Evolutionary conservation across 2,329 filamentous ascomycete species (phyloP).

Genomic region (Diaporthe destruens): DNA sequence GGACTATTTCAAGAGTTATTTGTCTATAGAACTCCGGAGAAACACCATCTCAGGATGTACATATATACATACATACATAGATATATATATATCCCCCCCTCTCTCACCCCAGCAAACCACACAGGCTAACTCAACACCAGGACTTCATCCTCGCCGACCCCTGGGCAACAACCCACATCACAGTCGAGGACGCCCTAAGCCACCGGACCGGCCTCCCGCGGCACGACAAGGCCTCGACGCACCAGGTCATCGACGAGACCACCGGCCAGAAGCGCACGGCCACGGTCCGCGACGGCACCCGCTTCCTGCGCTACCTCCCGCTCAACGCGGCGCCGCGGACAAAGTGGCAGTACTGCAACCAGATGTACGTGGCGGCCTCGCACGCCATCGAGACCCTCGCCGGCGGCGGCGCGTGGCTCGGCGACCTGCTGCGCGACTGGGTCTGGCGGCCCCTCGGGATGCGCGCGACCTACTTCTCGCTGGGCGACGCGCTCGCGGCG

Average conservation of each 20-base stretch:
- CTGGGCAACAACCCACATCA: conserved; percentile 59
- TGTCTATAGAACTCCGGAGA: no score
- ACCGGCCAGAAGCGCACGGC: conserved; percentile 46
- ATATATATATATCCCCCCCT: no score
- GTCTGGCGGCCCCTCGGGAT: conserved; percentile 61
- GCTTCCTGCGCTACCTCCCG: conserved; percentile 58
- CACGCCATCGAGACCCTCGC: conserved; percentile 60
- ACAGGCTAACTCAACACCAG: no score
- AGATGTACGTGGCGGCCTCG: conserved; percentile 63
- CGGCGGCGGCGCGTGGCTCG: conserved; percentile 51
- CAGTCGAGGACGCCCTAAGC: conserved; percentile 65
- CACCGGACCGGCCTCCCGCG: conserved; percentile 64
- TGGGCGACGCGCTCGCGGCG: conserved; percentile 49
- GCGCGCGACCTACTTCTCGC: conserved; percentile 53
- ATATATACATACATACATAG: no score
- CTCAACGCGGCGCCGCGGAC: conserved; percentile 56
- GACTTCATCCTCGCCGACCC: conserved; percentile 59
- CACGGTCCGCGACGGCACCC: conserved; percentile 53
- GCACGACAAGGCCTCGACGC: conserved; percentile 53
- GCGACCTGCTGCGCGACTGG: conserved; percentile 53
- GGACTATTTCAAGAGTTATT: no score
- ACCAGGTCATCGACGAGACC: conserved; percentile 44
- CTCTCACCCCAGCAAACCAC: no score
- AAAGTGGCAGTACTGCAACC: conserved; percentile 63
- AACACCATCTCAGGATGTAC: no score